phyloP scores from a whole-genome alignment of 805 yeast species.

The Yarrowia bubula region DNA sequence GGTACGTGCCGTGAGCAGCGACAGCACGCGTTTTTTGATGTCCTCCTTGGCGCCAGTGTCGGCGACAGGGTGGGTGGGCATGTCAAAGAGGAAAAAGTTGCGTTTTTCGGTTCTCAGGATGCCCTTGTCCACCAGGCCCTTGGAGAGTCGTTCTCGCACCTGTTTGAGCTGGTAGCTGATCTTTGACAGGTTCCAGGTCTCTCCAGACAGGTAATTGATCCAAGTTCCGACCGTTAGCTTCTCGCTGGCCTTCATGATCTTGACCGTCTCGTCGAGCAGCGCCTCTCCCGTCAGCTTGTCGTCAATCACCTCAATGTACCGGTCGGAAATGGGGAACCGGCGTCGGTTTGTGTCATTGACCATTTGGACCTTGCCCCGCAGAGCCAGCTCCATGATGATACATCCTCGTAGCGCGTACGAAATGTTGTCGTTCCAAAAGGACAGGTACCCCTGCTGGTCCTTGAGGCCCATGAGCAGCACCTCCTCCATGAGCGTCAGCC shows the following conservation, averaged over 20 bases:
- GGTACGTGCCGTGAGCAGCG: conserved; percentile 68
- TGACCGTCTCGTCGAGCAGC: conserved; percentile 86
- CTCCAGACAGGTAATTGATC: conserved; percentile 90
- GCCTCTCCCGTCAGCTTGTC: conserved; percentile 91
- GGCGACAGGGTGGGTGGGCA: conserved; percentile 97
- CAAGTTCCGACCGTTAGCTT: conserved; percentile 79
- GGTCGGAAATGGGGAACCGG: conserved; percentile 81
- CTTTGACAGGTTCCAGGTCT: conserved; percentile 95
- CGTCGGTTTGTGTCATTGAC: conserved; percentile 91
- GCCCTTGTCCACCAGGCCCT: conserved; percentile 96
- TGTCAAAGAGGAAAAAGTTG: conserved; percentile 89
- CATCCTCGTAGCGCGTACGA: conserved; percentile 96
- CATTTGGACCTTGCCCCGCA: conserved; percentile 83
- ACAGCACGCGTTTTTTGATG: conserved; percentile 68
- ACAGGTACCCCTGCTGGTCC: conserved; percentile 92
- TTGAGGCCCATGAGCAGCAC: conserved; percentile 88
- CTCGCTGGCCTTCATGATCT: conserved; percentile 81
- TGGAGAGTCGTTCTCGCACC: conserved; percentile 93
- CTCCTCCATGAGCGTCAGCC: conserved; percentile 93
- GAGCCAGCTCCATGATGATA: conserved; percentile 85
- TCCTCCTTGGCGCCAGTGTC: conserved; percentile 83
- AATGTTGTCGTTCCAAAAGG: conserved; percentile 97
- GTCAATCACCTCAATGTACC: conserved; percentile 84
- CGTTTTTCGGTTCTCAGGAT: conserved; percentile 92
- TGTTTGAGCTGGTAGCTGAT: conserved; percentile 94